A percentile compares a stretch with the other conserved stretches of the same genome.
Evolutionary conservation across 108 stramenopile species (phyloP).

Genomic region (Nitzschia sp.): DNA sequence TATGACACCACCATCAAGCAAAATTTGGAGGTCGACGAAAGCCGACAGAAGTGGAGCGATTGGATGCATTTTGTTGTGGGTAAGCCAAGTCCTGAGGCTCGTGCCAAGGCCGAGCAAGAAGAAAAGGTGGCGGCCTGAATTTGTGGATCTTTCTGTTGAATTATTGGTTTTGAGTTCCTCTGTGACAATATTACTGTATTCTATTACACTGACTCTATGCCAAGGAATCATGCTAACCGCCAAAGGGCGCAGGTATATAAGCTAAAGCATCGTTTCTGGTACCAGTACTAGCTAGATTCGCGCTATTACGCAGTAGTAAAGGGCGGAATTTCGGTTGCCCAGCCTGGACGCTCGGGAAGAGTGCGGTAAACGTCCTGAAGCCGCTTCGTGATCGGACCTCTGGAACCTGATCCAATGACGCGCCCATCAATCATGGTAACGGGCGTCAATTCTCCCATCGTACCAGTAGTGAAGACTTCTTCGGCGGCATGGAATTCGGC

Average conservation of each 20-base stretch:
- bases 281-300: no score
- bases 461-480: constrained; percentile 93
- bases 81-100: constrained; percentile 21
- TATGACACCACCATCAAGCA: constrained; percentile 72
- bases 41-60: constrained; percentile 55
- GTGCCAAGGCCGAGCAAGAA: constrained; percentile 13
- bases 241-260: no score
- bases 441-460: constrained; percentile 93
- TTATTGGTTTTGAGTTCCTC: no score
- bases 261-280: no score
- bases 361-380: constrained; percentile 79
- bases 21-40: constrained; percentile 64
- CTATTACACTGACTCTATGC: no score
- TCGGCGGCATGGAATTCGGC: constrained; percentile 89
- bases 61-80: constrained; percentile 53
- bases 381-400: constrained; percentile 66
- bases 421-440: constrained; percentile 91
- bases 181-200: neutral
- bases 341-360: constrained; percentile 56
- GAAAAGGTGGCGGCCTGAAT: constrained; percentile 11
- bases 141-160: no score
- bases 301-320: constrained; percentile 15
- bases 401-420: constrained; percentile 59
- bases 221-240: no score
- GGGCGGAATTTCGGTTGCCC: constrained; percentile 57